A percentile compares a stretch with the other conserved stretches of the same genome.
phyloP scores from a whole-genome alignment of 2,329 filamentous ascomycete genomes.

The Neofusicoccum umdonicola region DNA sequence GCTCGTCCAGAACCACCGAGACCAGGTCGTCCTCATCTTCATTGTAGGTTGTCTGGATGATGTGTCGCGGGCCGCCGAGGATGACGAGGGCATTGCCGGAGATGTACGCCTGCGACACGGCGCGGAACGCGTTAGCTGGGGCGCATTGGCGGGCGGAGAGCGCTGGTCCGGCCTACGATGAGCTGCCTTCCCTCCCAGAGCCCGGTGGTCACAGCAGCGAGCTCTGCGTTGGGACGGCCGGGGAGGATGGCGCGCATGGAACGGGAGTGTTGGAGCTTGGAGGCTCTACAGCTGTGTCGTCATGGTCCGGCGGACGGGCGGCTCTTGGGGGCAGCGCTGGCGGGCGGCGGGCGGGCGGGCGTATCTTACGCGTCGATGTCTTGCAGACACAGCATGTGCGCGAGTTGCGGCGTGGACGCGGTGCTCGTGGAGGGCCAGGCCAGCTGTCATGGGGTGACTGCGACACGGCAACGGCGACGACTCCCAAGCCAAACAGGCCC shows the following conservation, averaged over 20 bases:
- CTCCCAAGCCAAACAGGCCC: neutral
- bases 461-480: neutral
- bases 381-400: neutral
- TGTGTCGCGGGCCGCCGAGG: conserved; percentile 61
- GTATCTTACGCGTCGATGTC: neutral
- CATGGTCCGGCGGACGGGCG: conserved; percentile 5
- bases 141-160: conserved; percentile 12
- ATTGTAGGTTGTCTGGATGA: conserved; percentile 89
- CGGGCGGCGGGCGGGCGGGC: neutral
- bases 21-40: conserved; percentile 68
- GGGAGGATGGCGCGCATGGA: conserved; percentile 75
- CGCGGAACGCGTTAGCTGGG: conserved; percentile 12
- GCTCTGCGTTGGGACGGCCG: conserved; percentile 72
- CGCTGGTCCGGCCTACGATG: conserved; percentile 55
- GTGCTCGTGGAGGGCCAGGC: neutral
- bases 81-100: conserved; percentile 86
- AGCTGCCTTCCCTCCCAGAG: conserved; percentile 71
- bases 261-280: conserved; percentile 16
- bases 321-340: neutral
- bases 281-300: conserved; percentile 16
- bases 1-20: conserved; percentile 77
- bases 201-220: conserved; percentile 73
- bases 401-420: neutral
- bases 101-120: conserved; percentile 68
- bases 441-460: conserved; percentile 16